phyloP scores from a whole-genome alignment of 305 asterid genomes.

The Coffea humblotiana region DNA sequence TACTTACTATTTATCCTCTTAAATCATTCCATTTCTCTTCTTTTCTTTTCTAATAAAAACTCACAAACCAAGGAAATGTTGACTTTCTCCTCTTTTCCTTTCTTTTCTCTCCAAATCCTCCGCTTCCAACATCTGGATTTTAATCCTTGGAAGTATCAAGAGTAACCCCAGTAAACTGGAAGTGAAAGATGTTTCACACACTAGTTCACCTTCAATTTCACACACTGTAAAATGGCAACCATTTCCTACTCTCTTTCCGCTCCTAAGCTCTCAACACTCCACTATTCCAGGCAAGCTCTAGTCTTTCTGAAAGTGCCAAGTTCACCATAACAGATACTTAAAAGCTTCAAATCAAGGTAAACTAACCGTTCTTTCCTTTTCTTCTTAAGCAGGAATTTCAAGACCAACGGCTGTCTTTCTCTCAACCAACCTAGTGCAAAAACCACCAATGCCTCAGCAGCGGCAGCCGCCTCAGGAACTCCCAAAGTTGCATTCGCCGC shows the following conservation, averaged over 20 bases:
- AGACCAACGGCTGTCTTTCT: conserved; percentile 31
- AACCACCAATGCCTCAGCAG: conserved; percentile 15
- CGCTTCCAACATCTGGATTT: background rate
- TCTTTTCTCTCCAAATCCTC: too few relatives aligned
- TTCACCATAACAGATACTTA: background rate
- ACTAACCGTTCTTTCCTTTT: background rate
- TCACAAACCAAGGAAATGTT: too few relatives aligned
- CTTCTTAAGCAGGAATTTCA: conserved; percentile 27
- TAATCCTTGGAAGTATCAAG: background rate
- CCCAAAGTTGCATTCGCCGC: conserved; percentile 50
- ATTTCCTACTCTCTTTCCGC: conserved; percentile 22
- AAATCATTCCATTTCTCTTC: too few relatives aligned
- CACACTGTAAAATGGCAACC: conserved; percentile 25
- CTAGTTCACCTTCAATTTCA: background rate
- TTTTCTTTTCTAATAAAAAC: too few relatives aligned
- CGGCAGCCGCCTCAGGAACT: conserved; percentile 22
- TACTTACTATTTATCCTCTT: too few relatives aligned
- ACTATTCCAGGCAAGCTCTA: conserved; percentile 17
- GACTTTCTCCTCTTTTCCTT: too few relatives aligned
- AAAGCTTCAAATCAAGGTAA: background rate
- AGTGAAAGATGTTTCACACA: conserved; percentile 8
- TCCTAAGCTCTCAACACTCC: conserved; percentile 16
- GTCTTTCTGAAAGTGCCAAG: background rate
- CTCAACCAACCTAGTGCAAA: conserved; percentile 18
- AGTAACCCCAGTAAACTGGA: background rate